Base-by-base conservation (phyloP, 768 basidiomycete species). In the Lactarius vividus region DNA sequence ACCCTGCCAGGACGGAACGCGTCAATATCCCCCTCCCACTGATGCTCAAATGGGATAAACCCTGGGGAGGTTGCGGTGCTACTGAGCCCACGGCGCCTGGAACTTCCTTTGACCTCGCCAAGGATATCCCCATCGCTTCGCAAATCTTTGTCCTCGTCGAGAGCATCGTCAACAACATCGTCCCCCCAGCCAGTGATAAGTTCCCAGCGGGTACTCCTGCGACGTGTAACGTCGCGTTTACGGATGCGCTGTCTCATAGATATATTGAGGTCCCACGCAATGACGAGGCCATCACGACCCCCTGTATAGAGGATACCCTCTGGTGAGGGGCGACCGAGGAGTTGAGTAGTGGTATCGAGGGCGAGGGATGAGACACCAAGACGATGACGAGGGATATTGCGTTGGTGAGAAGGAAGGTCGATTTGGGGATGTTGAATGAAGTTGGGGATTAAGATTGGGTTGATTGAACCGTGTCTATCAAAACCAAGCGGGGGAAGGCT, bases 291-390 rank as follows among this genome's bases (percentile, higher is more conserved):
- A 77, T 97, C 95, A 64, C 95, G 80, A 28, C 93, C 94, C 31
- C 89, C 94, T 2, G 92, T 87, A 74, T 97, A 97, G 2, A 97
- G 77, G 49, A 97, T 95, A 5, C 95, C 95, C 69, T 92, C 87
- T 0, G 95, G 94, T 4, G 81, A 72, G 5, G 75, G 65, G n/a
- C 79, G 80, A 6, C 88, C 88, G n/a, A 82, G 73, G 8, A 97
- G 82, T 56, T 84, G 83, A 2, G 95, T 96, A 0, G 92, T 88
- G 0, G 84, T 82, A 76, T 98, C 95, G 26, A 98, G 79, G 0
- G 92, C 95, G n/a, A 98, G 82, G 0, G 91, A 88, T 0, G 91
- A 86, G 42, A 95, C 87, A 4, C 93, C 93, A 0, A 98, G 84
- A 26, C 94, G 85, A 77, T 98, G 95, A 37, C 88, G 83, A 20